Conservation (phyloP, 2,329 filamentous ascomycete species). For the Albophoma yamanashiensis region DNA sequence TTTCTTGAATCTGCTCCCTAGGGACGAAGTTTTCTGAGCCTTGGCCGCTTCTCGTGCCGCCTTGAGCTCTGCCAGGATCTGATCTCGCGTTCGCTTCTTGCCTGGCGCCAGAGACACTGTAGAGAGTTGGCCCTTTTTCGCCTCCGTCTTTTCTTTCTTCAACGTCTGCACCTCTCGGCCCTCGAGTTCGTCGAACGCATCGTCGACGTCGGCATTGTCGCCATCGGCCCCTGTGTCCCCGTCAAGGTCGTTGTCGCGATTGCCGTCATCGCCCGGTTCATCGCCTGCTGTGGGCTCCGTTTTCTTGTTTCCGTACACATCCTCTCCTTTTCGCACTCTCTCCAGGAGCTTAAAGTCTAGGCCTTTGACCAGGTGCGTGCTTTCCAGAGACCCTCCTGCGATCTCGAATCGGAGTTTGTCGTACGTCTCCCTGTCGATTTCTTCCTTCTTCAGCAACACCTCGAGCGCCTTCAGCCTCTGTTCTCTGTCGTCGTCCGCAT, state of each 20-base stretch:
- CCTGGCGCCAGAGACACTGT: constrained; percentile 40
- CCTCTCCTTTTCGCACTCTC: constrained; percentile 56
- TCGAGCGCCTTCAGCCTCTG: constrained; percentile 68
- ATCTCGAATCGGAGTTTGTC: constrained; percentile 66
- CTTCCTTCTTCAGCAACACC: constrained; percentile 68
- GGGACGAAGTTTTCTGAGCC: constrained; percentile 34
- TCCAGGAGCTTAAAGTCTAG: constrained; percentile 75
- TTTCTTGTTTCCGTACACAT: constrained; percentile 41
- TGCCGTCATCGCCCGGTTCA: constrained; percentile 1
- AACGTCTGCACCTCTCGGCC: constrained; percentile 42
- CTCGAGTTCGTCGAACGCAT: constrained; percentile 52
- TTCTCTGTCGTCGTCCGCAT: constrained; percentile 43
- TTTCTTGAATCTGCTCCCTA: constrained; percentile 54
- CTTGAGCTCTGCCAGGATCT: constrained; percentile 58
- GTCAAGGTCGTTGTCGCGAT: neutral
- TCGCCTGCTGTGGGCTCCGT: constrained; percentile 18
- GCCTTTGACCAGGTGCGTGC: constrained; percentile 85
- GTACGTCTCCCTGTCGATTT: constrained; percentile 74
- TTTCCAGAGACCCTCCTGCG: constrained; percentile 67
- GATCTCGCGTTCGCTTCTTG: constrained; percentile 53
- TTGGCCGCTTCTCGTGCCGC: constrained; percentile 51
- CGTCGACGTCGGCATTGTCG: constrained; percentile 37
- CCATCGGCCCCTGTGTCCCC: neutral
- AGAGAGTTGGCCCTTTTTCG: constrained; percentile 52
- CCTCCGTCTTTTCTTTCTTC: constrained; percentile 35